phyloP scores from a whole-genome alignment of 208 protist genomes.

The Trypanosoma conorhini region DNA sequence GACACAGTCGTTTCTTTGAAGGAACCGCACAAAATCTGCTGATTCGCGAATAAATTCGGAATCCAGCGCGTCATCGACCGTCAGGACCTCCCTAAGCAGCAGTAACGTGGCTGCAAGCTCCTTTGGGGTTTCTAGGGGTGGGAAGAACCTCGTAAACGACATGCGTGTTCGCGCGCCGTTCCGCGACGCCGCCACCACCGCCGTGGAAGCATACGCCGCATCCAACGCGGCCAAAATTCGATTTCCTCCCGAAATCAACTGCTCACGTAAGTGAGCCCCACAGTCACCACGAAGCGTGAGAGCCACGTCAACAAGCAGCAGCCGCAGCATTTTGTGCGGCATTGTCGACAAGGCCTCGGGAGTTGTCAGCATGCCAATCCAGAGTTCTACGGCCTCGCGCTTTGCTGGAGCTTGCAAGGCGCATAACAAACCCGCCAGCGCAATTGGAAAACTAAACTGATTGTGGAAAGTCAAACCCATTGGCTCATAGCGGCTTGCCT shows the following conservation, averaged over 20 bases:
- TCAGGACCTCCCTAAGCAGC: slow-evolving; percentile 5
- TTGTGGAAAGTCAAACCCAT: background rate
- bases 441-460: background rate
- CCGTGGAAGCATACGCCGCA: background rate
- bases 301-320: slow-evolving; percentile 17
- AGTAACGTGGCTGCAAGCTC: slow-evolving; percentile 19
- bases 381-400: slow-evolving; percentile 19
- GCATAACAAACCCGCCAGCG: slow-evolving; percentile 1
- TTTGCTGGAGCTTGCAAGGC: slow-evolving; percentile 4
- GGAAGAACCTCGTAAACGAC: slow-evolving; percentile 4
- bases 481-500: slow-evolving; percentile 2
- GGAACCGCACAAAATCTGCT: slow-evolving; percentile 22
- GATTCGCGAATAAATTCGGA: slow-evolving; percentile 8
- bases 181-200: background rate
- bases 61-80: background rate
- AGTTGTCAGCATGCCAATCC: slow-evolving; percentile 24
- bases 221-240: slow-evolving; percentile 14
- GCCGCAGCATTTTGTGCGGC: background rate
- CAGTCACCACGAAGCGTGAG: background rate
- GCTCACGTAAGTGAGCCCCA: background rate
- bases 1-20: background rate
- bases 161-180: slow-evolving; percentile 7
- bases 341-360: slow-evolving; percentile 1
- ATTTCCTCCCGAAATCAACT: background rate
- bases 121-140: slow-evolving; percentile 17